Percentiles rank a stretch among this genome's conserved stretches.
Evolutionary conservation across 164 flowering plant genomes (phyloP).

Genomic region (Magnolia sinica): DNA sequence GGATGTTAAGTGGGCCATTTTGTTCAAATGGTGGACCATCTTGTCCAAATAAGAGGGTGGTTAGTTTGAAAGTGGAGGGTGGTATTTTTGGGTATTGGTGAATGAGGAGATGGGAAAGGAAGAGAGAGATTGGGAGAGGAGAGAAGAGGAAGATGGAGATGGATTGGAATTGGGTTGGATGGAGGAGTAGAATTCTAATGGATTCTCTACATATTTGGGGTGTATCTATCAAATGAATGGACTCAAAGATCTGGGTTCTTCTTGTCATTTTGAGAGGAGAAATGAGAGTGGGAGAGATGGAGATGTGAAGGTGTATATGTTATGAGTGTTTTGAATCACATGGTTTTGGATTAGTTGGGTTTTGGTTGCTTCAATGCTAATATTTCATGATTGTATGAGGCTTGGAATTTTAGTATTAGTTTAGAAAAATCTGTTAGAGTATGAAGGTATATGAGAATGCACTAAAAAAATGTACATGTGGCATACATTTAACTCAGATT

Average conservation of each 20-base stretch:
- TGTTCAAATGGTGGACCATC: constrained; percentile 10
- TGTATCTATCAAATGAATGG: constrained; percentile 25
- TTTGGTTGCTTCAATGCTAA: constrained; percentile 30
- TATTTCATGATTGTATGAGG: constrained; percentile 24
- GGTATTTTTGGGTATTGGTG: constrained; percentile 26
- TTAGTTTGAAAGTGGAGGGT: constrained; percentile 14
- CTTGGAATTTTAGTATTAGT: not conserved
- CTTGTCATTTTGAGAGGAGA: constrained; percentile 21
- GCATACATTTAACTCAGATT: not conserved
- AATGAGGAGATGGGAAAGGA: constrained; percentile 32
- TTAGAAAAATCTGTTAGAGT: not conserved
- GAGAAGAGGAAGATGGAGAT: constrained; percentile 38
- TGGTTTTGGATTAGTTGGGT: not conserved
- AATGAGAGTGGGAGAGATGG: not conserved
- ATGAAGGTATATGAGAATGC: not conserved
- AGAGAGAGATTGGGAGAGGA: constrained; percentile 34
- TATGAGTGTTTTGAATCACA: not conserved
- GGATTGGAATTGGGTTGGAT: constrained; percentile 35
- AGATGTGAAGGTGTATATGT: not conserved
- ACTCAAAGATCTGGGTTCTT: constrained; percentile 27
- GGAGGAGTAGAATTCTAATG: constrained; percentile 32
- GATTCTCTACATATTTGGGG: constrained; percentile 32
- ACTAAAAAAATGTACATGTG: not conserved
- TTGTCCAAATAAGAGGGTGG: constrained; percentile 16
- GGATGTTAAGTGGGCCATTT: constrained; percentile 12